Conservation (phyloP, 176 grass and related monocot species). For the Oryza punctata region DNA sequence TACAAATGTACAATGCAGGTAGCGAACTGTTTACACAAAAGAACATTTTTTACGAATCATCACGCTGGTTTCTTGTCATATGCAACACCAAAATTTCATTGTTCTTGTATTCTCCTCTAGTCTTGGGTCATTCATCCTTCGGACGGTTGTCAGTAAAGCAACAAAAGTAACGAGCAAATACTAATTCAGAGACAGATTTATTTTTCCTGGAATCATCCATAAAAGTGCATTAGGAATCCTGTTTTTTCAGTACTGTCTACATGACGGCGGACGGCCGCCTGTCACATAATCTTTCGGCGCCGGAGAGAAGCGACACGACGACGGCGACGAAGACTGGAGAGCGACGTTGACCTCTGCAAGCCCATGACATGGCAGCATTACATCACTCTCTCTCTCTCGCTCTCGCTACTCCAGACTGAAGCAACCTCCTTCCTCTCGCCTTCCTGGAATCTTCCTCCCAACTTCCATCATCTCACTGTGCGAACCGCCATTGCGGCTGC, state of each 20-base stretch:
- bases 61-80: neutral
- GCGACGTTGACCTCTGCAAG: neutral
- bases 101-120: neutral
- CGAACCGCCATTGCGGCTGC: slow-evolving; percentile 5
- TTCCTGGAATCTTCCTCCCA: slow-evolving; percentile 47
- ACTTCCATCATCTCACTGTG: slow-evolving; percentile 21
- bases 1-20: neutral
- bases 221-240: neutral
- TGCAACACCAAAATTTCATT: neutral
- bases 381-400: slow-evolving; percentile 11
- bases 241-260: neutral
- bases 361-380: neutral
- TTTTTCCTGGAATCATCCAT: neutral
- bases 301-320: neutral
- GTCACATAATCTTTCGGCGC: neutral
- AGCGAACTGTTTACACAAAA: neutral
- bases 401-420: slow-evolving; percentile 7
- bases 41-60: neutral
- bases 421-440: slow-evolving; percentile 26
- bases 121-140: neutral
- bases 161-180: neutral
- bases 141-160: neutral
- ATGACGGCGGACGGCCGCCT: neutral
- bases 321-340: neutral
- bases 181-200: neutral